Base-by-base conservation (phyloP, 768 basidiomycete species). In the Pilatotrama ljubarskyi region DNA sequence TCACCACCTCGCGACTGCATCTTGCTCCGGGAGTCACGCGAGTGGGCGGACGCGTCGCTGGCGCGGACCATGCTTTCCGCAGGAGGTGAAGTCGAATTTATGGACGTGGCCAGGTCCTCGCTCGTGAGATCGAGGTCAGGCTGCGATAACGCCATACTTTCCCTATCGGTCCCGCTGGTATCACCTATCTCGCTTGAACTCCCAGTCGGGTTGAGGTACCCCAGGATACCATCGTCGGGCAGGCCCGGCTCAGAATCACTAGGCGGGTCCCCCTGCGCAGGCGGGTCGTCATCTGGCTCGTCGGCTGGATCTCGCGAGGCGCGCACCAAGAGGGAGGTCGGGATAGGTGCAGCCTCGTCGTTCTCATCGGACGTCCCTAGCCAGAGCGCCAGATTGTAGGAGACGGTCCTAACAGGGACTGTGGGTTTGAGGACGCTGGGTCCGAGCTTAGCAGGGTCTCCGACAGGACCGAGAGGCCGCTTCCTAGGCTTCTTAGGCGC, bases 351-450 rank as follows among this genome's bases (percentile, higher is more conserved):
- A 15, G 51, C 13, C 5, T 36, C 44, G 44, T 4, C 32, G 43
- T 15, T 40, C 26, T 17, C 50, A 3, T 24, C 10, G 8, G 29
- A 35, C 17, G 2, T 35, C 11, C 29, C 2, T 35, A 29, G 48
- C 50, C 50, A 51, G 10, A 37, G 20, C 14, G 24, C n/a, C 43
- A 48, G 37, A 36, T 64, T 40, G 55, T 59, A 62, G 29, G 56
- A 46, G 1, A 61, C 43, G 25, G 54, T 32, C 36, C 56, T 59
- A 22, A 60, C 53, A 15, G 60, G 63, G 15, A 24, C 44, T 17
- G 61, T 50, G 35, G 24, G 44, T 41, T 59, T 64, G 55, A 67
- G 40, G 18, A 61, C 54, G 13, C 66, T 50, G 50, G 54, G 58
- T 14, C 13, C 20, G 6, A 49, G 26, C 24, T 5, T 15, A 25